Conservation (phyloP, 768 basidiomycete species). For the Mycena venus region DNA sequence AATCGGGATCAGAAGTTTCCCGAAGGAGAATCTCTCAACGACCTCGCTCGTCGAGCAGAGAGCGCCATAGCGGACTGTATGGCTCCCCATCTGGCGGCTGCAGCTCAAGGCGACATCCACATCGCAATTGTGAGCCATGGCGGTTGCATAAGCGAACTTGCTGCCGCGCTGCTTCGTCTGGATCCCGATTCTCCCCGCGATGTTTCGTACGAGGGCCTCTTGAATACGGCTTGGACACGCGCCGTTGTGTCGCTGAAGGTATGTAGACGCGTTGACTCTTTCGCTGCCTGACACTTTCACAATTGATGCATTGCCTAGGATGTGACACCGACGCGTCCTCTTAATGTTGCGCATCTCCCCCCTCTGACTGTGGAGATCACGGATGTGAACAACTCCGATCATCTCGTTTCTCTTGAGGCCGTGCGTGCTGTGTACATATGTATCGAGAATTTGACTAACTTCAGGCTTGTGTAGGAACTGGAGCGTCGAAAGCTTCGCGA, state of each 20-base stretch:
- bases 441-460: no score
- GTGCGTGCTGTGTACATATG: no score
- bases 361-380: no score
- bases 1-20: slow-evolving; percentile 69
- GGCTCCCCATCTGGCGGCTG: slow-evolving; percentile 65
- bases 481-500: no score
- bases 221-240: slow-evolving; percentile 85
- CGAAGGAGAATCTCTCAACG: slow-evolving; percentile 75
- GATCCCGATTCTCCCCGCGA: slow-evolving; percentile 61
- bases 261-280: no score
- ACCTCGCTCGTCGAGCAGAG: slow-evolving; percentile 69
- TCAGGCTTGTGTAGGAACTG: no score
- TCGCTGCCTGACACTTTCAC: no score
- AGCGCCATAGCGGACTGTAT: slow-evolving; percentile 66
- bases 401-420: no score
- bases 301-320: no score
- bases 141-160: slow-evolving; percentile 73
- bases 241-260: slow-evolving; percentile 63
- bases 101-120: slow-evolving; percentile 58
- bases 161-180: slow-evolving; percentile 65
- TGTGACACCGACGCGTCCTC: no score
- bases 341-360: no score
- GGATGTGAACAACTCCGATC: no score
- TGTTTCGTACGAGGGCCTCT: slow-evolving; percentile 59
- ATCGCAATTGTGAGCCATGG: slow-evolving; percentile 84